These are phyloP conservation scores for Ceratobasidium sp. DNA, from an alignment of 1,284 basidiomycete genomes.

Conservation along the genomic window DNA sequence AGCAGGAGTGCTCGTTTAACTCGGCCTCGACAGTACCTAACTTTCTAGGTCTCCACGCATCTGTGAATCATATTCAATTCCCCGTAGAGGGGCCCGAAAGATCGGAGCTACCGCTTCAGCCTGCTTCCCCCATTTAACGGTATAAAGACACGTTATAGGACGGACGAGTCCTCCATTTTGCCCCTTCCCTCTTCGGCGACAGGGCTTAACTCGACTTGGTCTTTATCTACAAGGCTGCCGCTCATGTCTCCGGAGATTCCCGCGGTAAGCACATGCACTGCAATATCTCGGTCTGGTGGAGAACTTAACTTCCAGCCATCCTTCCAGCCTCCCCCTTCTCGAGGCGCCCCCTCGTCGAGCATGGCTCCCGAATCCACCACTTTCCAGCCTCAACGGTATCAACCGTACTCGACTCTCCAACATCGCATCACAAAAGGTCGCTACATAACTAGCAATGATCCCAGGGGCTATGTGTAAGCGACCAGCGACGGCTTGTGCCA, in stretches of 20 bases:
- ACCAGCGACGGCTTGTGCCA: neutral
- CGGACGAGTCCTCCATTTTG: conserved; percentile 27
- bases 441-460: conserved; percentile 85
- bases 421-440: conserved; percentile 83
- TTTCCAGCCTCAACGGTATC: conserved; percentile 54
- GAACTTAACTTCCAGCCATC: conserved; percentile 4
- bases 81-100: conserved; percentile 31
- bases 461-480: conserved; percentile 80
- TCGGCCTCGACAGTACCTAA: conserved; percentile 38
- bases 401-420: conserved; percentile 74
- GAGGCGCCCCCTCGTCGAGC: conserved; percentile 11
- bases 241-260: conserved; percentile 37
- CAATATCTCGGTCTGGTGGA: conserved; percentile 22
- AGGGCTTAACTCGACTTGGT: conserved; percentile 35
- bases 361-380: conserved; percentile 22
- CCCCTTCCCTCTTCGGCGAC: conserved; percentile 33
- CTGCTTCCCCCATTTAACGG: conserved; percentile 29
- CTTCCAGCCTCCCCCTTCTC: conserved; percentile 31
- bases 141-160: conserved; percentile 34
- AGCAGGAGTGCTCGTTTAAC: conserved; percentile 36
- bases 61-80: conserved; percentile 38
- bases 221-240: conserved; percentile 27
- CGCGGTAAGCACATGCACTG: conserved; percentile 32
- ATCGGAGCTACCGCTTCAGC: conserved; percentile 36
- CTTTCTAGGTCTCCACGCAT: conserved; percentile 37